These are phyloP conservation scores for Phialocephala subalpina DNA, from an alignment of 2,329 filamentous ascomycete species.

Conservation along the genomic window DNA sequence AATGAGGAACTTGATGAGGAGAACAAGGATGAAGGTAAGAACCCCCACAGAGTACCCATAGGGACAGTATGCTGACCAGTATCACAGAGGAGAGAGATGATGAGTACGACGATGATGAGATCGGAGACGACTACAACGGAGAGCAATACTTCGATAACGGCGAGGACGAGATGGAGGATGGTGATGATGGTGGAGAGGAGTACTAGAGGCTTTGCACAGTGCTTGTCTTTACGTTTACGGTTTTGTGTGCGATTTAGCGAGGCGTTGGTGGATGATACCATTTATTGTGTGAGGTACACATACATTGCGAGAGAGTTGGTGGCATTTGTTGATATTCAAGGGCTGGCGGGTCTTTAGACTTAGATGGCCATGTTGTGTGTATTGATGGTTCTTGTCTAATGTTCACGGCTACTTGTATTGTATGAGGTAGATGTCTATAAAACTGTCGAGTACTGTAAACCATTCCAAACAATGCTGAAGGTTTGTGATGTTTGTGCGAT, in stretches of 20 bases:
- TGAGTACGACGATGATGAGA: constrained; percentile 66
- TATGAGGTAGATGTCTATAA: background rate
- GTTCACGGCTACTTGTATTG: background rate
- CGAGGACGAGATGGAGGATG: constrained; percentile 61
- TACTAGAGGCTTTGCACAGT: constrained; percentile 18
- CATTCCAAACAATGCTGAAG: no score
- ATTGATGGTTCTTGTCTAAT: background rate
- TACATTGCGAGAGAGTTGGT: background rate
- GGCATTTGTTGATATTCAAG: background rate
- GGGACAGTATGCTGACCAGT: constrained; percentile 3
- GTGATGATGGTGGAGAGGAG: constrained; percentile 52
- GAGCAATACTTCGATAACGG: constrained; percentile 71
- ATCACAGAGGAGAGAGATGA: constrained; percentile 56
- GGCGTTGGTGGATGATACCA: constrained; percentile 23
- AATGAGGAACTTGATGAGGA: constrained; percentile 50
- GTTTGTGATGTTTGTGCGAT: no score
- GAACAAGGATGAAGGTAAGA: constrained; percentile 45
- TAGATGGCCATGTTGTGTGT: background rate
- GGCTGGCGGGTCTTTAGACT: background rate
- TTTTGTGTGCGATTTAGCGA: constrained; percentile 20
- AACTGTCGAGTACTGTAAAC: no score
- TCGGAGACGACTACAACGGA: constrained; percentile 68
- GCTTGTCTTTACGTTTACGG: background rate
- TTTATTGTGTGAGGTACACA: background rate
- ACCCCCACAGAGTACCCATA: background rate